Percentiles rank a stretch among this genome's conserved stretches.
phyloP scores from a whole-genome alignment of 1,284 basidiomycete species.

The Pseudozyma hubeiensis region DNA sequence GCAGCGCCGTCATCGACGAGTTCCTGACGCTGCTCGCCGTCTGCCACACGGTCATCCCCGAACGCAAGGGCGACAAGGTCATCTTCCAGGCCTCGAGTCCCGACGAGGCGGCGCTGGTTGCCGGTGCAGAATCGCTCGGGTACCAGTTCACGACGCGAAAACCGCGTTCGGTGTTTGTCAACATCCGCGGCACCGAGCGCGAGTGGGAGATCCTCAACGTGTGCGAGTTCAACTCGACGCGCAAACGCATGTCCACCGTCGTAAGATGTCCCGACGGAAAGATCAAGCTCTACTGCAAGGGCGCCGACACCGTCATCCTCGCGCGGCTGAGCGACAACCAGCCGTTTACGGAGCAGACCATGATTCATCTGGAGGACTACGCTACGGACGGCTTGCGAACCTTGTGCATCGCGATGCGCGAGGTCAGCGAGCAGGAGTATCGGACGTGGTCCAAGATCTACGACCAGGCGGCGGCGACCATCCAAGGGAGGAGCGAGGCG shows the following conservation, averaged over 20 bases:
- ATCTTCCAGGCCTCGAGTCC: constrained; percentile 96
- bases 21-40: constrained; percentile 92
- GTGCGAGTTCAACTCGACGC: constrained; percentile 97
- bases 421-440: constrained; percentile 91
- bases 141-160: constrained; percentile 95
- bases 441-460: constrained; percentile 87
- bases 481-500: constrained; percentile 91
- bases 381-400: constrained; percentile 96
- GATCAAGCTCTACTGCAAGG: constrained; percentile 96
- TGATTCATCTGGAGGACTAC: constrained; percentile 81
- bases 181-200: constrained; percentile 77
- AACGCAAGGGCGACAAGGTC: constrained; percentile 76
- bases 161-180: constrained; percentile 91
- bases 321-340: constrained; percentile 71
- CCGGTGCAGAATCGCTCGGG: constrained; percentile 90
- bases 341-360: constrained; percentile 84
- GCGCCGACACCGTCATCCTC: constrained; percentile 90
- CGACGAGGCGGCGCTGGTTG: constrained; percentile 95
- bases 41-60: constrained; percentile 97
- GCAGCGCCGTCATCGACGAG: constrained; percentile 77
- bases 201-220: constrained; percentile 95
- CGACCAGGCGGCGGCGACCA: constrained; percentile 88
- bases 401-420: constrained; percentile 93
- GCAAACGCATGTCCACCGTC: constrained; percentile 97
- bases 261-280: constrained; percentile 87